These are phyloP conservation scores for Penicillium argentinense DNA, from an alignment of 495 filamentous ascomycete genomes.

Conservation along the genomic window DNA sequence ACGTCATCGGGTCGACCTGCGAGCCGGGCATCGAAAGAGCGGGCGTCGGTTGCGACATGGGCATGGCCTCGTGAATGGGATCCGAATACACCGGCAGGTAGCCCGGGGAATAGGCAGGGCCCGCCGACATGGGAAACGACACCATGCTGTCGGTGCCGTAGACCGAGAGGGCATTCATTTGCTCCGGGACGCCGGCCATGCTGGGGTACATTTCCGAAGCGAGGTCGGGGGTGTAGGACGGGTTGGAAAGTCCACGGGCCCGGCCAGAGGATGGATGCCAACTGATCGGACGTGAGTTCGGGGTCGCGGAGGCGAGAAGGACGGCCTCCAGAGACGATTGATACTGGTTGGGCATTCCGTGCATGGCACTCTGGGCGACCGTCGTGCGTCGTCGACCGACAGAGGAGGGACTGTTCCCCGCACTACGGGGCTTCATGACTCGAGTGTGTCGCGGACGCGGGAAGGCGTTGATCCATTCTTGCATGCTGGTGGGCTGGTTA, in stretches of 20 bases:
- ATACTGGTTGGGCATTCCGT: constrained; percentile 27
- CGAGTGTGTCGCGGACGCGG: constrained; percentile 44
- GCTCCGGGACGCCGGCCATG: constrained; percentile 27
- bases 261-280: constrained; percentile 63
- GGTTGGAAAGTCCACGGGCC: constrained; percentile 34
- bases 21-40: constrained; percentile 41
- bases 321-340: constrained; percentile 33
- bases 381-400: constrained; percentile 55
- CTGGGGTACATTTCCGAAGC: constrained; percentile 27
- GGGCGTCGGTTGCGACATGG: constrained; percentile 41
- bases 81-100: constrained; percentile 28
- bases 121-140: constrained; percentile 30
- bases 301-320: constrained; percentile 39
- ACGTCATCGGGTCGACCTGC: constrained; percentile 34
- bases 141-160: constrained; percentile 26
- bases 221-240: constrained; percentile 20
- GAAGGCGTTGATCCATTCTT: constrained; percentile 36
- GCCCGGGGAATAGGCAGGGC: constrained; percentile 32
- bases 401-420: constrained; percentile 67
- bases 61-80: constrained; percentile 34
- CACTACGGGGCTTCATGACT: constrained; percentile 66
- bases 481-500: constrained; percentile 23
- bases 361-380: constrained; percentile 45
- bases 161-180: constrained; percentile 20
- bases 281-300: constrained; percentile 58